A percentile compares a stretch with the other conserved stretches of the same genome.
Conservation (phyloP, 345 rosid species). For the Sonneratia caseolaris region DNA sequence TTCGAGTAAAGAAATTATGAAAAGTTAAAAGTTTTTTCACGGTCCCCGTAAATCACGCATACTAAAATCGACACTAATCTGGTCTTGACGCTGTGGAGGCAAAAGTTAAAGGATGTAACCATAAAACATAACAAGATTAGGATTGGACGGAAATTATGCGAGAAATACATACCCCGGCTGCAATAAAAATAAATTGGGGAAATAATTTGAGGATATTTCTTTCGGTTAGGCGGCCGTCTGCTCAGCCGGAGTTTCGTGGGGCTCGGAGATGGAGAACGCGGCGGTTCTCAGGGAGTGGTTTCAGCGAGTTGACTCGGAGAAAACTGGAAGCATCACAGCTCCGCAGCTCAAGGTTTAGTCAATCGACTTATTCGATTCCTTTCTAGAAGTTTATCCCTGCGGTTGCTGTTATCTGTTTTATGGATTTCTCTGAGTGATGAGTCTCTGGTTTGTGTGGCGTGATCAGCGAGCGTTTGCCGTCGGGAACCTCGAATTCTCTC, state of each 20-base stretch:
- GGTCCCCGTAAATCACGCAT: too few relatives aligned
- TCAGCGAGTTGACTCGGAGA: conserved; percentile 66
- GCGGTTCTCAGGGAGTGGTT: conserved; percentile 51
- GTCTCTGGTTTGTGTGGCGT: not conserved
- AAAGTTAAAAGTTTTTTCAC: too few relatives aligned
- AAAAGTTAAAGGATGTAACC: too few relatives aligned
- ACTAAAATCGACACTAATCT: too few relatives aligned
- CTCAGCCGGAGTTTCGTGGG: not conserved
- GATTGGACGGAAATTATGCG: not conserved
- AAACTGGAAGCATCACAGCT: conserved; percentile 46
- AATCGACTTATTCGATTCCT: too few relatives aligned
- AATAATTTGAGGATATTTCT: not conserved
- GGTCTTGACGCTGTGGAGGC: too few relatives aligned
- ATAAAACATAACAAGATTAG: not conserved
- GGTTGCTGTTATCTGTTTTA: not conserved
- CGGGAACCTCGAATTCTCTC: conserved; percentile 49
- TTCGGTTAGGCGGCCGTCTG: not conserved
- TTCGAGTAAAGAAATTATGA: too few relatives aligned
- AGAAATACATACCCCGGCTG: not conserved
- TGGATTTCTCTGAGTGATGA: not conserved
- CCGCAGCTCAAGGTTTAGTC: conserved; percentile 45
- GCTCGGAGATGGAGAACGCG: conserved; percentile 34
- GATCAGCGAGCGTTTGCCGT: conserved; percentile 47
- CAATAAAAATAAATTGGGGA: not conserved
- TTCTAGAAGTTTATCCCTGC: not conserved